Evolutionary conservation across 768 basidiomycete species (phyloP).

Genomic region (Inosperma sp.): DNA sequence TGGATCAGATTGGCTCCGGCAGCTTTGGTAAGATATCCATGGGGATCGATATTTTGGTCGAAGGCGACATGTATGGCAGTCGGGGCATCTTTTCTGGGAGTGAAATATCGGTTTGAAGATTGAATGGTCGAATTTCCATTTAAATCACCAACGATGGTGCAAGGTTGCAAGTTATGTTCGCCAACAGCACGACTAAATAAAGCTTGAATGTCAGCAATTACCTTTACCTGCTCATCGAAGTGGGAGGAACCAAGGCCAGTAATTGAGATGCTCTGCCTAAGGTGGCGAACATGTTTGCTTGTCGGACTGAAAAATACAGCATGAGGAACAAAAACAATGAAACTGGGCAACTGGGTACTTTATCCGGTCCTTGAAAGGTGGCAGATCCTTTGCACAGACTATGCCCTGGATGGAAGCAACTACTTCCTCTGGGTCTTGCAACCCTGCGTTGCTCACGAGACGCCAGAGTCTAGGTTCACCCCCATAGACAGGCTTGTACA

Average conservation of each 20-base stretch:
- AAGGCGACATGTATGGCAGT: not conserved
- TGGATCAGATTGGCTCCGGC: not conserved
- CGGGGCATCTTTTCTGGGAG: not conserved
- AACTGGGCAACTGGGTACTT: not conserved
- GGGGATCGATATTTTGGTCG: not conserved
- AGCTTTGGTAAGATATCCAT: not conserved
- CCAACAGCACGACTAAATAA: not conserved
- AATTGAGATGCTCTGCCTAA: not conserved
- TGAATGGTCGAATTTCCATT: not conserved
- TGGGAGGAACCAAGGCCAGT: not conserved
- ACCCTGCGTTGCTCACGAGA: not conserved
- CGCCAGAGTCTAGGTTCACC: not conserved
- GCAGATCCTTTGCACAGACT: not conserved
- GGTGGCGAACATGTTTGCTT: not conserved
- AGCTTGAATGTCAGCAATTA: not conserved
- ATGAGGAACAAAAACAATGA: not conserved
- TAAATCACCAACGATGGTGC: not conserved
- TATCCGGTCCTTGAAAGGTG: not conserved
- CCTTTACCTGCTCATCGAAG: not conserved
- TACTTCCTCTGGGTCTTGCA: not conserved
- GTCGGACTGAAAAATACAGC: not conserved
- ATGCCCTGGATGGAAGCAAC: conserved; percentile 3
- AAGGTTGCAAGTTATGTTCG: not conserved
- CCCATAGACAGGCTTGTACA: not conserved
- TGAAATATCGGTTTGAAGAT: not conserved